Percentiles rank a stretch among this genome's conserved stretches.
Conservation (phyloP, 176 grass and related monocot genomes). For the Secale cereale region DNA sequence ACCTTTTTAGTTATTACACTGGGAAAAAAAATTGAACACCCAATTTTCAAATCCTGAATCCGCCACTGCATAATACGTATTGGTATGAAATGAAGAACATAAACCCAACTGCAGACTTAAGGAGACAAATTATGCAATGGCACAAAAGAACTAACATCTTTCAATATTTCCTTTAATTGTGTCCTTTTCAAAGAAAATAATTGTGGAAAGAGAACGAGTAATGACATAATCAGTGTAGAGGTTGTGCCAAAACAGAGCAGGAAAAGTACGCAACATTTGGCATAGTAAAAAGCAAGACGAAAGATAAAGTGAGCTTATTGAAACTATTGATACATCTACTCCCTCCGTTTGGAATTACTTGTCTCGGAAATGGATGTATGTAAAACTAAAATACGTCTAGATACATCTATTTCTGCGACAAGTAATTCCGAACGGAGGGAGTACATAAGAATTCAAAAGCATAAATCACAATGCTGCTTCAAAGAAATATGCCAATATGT, state of each 20-base stretch:
- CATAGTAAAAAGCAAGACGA: not conserved
- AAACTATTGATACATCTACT: not conserved
- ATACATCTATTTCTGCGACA: too few relatives aligned
- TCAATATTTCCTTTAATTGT: not conserved
- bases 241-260: not conserved
- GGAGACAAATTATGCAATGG: not conserved
- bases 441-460: not conserved
- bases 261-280: not conserved
- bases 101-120: not conserved
- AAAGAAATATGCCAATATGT: not conserved
- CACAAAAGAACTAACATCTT: not conserved
- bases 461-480: not conserved
- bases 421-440: too few relatives aligned
- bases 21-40: too few relatives aligned
- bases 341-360: too few relatives aligned
- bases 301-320: not conserved
- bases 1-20: too few relatives aligned
- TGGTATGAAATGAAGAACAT: not conserved
- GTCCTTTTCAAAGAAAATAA: not conserved
- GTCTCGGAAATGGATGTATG: too few relatives aligned
- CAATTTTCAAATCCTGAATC: too few relatives aligned
- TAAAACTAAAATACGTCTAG: too few relatives aligned
- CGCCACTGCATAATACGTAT: not conserved
- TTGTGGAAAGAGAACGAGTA: not conserved
- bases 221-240: not conserved